phyloP scores from a whole-genome alignment of 2,329 filamentous ascomycete species.

The Trichoderma arundinaceum region DNA sequence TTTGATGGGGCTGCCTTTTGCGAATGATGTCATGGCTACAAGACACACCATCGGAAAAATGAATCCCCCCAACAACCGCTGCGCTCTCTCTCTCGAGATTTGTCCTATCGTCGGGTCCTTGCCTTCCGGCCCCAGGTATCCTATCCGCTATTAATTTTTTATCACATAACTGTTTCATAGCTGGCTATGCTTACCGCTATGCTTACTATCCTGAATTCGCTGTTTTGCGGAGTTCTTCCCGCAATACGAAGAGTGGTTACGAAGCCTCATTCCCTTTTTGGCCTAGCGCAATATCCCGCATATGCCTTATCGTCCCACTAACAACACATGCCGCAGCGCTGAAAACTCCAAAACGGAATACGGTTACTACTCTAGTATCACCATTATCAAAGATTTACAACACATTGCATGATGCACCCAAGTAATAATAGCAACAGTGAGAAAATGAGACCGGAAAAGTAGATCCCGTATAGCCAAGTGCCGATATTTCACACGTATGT shows the following conservation, averaged over 20 bases:
- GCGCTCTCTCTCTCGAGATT: neutral
- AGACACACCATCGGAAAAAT: neutral
- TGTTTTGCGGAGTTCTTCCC: too few relatives aligned
- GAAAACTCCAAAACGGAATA: too few relatives aligned
- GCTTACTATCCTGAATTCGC: too few relatives aligned
- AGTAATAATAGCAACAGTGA: neutral
- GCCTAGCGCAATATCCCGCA: too few relatives aligned
- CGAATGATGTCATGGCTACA: slow-evolving; percentile 11
- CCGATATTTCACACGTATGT: neutral
- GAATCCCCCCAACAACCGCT: neutral
- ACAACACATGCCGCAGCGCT: too few relatives aligned
- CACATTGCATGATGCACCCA: neutral
- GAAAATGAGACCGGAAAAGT: neutral
- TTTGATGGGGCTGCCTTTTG: neutral
- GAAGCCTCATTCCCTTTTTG: too few relatives aligned
- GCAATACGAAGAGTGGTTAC: too few relatives aligned
- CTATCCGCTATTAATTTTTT: too few relatives aligned
- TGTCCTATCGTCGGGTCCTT: neutral
- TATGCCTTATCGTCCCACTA: too few relatives aligned
- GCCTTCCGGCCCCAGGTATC: neutral
- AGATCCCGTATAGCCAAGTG: neutral
- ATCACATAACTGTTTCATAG: too few relatives aligned
- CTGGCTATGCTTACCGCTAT: too few relatives aligned
- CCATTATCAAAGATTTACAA: neutral
- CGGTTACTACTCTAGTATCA: too few relatives aligned